Evolutionary conservation across 768 basidiomycete species (phyloP).

Genomic region (Nidula microcarpa): DNA sequence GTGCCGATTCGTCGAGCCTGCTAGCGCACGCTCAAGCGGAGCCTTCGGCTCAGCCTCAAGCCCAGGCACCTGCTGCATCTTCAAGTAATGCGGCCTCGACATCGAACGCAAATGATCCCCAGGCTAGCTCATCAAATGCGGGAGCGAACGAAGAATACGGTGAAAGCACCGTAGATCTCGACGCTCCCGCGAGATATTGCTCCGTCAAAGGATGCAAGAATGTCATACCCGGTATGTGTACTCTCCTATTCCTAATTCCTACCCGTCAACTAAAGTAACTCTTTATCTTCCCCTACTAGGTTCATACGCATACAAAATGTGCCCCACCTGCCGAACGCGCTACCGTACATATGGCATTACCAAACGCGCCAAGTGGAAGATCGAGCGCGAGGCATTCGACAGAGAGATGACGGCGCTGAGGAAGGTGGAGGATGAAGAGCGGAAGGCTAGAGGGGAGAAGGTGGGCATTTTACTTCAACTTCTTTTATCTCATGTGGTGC

Average conservation of each 20-base stretch:
- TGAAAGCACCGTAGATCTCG: neutral
- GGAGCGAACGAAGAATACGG: neutral
- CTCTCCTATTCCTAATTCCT: slow-evolving; percentile 13
- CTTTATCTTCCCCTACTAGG: slow-evolving; percentile 8
- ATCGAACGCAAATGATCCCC: no score
- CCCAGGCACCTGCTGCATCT: neutral
- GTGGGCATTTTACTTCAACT: slow-evolving; percentile 19
- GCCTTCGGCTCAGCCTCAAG: no score
- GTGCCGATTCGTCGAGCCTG: no score
- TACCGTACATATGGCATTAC: slow-evolving; percentile 52
- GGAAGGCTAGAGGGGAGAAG: slow-evolving; percentile 28
- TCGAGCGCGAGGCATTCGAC: slow-evolving; percentile 39
- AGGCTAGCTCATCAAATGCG: no score
- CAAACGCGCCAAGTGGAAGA: slow-evolving; percentile 52
- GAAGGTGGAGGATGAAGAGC: slow-evolving; percentile 32
- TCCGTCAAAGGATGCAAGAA: slow-evolving; percentile 55
- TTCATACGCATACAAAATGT: slow-evolving; percentile 39
- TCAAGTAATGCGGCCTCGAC: neutral
- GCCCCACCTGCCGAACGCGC: slow-evolving; percentile 40
- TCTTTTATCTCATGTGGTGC: neutral
- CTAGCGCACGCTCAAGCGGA: no score
- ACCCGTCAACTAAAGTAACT: slow-evolving; percentile 5
- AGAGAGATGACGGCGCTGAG: slow-evolving; percentile 32
- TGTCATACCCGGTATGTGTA: slow-evolving; percentile 34
- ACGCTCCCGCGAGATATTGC: slow-evolving; percentile 30